Base-by-base conservation (phyloP, 2,329 filamentous ascomycete genomes). In the Monilinia vaccinii-corymbosi region DNA sequence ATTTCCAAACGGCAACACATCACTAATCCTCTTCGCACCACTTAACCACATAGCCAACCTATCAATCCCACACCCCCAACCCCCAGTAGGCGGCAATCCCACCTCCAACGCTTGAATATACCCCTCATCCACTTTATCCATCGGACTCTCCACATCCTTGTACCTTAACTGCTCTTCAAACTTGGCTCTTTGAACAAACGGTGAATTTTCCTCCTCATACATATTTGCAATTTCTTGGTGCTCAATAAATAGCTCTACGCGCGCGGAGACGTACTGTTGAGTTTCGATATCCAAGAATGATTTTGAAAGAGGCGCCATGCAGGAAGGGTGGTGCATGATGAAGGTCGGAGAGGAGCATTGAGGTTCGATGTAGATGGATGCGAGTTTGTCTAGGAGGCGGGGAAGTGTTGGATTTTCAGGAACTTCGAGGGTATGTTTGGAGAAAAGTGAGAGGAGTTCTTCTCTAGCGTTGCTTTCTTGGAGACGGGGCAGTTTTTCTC, bases 171-270 rank as follows among this genome's bases (percentile, higher is more conserved):
- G 84, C 64, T 81, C 80, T 50, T 84, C 74, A 65, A 99, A 91
- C 74, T 99, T 99, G 59, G 82, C 79, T 49, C 89, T 81, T 75
- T 99, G 94, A 68, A 87, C 88, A 58, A 88, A 85, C 0, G 94
- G 94, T 56, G 90, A 89, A 73, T 99, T 99, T 73, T 99, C 94
- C 75, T 99, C 94, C 73, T 99, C 94, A 73, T 99, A 99, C 77
- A 93, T 95, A 74, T 99, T 99, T 62, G 93, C 90, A 36, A 96
- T 80, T 71, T 99, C 94, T 58, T 84, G 83, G 45, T 87, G 85
- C 53, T 83, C 76, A 63, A 95, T 83, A 74, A 96, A 96, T 25
- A 96, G 81, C 74, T 97, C 92, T 0, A 88, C 89, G 7, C 92
- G 86, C 0, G 90, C 89, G 1, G 91, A 87, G 1, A 96, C 84